These are phyloP conservation scores for Aspergillus arachidicola DNA, from an alignment of 2,329 filamentous ascomycete genomes.

Conservation along the genomic window DNA sequence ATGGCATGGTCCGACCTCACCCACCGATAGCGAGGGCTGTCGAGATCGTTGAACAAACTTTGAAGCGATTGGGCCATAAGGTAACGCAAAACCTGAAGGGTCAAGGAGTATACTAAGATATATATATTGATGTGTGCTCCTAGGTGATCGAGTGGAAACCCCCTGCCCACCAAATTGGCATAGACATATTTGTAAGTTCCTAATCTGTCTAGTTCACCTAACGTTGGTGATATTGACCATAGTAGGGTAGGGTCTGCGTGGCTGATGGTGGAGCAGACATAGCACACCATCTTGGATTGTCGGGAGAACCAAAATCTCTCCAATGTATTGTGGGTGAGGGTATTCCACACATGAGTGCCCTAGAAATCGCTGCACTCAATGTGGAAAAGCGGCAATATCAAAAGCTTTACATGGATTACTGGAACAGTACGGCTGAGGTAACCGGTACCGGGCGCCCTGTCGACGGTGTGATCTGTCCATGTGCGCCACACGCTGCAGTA, in stretches of 20 bases:
- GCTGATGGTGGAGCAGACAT: constrained; percentile 56
- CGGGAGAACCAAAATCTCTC: constrained; percentile 56
- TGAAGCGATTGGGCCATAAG: constrained; percentile 58
- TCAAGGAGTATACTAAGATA: background rate
- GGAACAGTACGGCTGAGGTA: constrained; percentile 57
- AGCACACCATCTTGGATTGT: constrained; percentile 53
- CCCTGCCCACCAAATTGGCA: constrained; percentile 49
- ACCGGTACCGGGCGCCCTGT: constrained; percentile 57
- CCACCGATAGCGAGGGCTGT: constrained; percentile 62
- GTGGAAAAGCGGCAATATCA: constrained; percentile 58
- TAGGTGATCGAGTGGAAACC: constrained; percentile 61
- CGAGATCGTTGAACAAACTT: constrained; percentile 51
- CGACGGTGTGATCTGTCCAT: constrained; percentile 52
- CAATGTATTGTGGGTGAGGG: constrained; percentile 42
- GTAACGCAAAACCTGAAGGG: constrained; percentile 12
- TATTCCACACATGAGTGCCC: constrained; percentile 42
- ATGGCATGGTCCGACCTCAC: constrained; percentile 55
- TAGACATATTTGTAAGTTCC: constrained; percentile 43
- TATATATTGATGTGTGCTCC: constrained; percentile 13
- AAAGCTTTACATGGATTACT: constrained; percentile 64
- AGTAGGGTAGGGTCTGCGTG: constrained; percentile 25
- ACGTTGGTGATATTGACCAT: constrained; percentile 14
- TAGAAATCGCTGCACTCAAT: constrained; percentile 52
- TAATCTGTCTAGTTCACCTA: background rate
- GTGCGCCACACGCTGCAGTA: constrained; percentile 46